Evolutionary conservation across 1,284 basidiomycete genomes (phyloP).

Genomic region (Stygiomarasmius scandens): DNA sequence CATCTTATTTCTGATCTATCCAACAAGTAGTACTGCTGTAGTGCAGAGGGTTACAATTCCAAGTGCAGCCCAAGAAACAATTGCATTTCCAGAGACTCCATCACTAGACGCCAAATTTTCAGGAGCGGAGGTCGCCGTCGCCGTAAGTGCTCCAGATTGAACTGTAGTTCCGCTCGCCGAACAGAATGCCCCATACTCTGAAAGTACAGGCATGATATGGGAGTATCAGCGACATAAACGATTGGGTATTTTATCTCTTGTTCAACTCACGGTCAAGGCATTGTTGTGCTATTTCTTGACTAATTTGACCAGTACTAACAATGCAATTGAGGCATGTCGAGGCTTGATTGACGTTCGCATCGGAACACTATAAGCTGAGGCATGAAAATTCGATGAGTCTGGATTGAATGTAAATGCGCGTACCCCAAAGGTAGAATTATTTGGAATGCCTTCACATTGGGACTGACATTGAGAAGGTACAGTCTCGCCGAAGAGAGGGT

Average conservation of each 20-base stretch:
- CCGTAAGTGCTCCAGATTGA: neutral
- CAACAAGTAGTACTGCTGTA: neutral
- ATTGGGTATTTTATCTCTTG: too few relatives aligned
- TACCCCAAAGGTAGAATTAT: neutral
- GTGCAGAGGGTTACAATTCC: neutral
- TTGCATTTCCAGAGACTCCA: neutral
- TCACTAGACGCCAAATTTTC: conserved; percentile 18
- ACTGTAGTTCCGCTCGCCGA: neutral
- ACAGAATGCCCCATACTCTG: neutral
- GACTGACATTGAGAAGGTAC: neutral
- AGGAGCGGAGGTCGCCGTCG: conserved; percentile 15
- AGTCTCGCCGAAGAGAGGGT: neutral
- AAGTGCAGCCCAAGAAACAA: neutral
- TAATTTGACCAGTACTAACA: neutral
- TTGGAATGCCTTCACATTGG: neutral
- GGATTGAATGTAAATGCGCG: neutral
- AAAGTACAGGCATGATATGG: too few relatives aligned
- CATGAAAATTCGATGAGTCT: neutral
- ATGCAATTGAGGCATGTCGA: neutral
- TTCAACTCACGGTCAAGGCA: neutral
- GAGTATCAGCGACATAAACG: too few relatives aligned
- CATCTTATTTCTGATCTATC: too few relatives aligned
- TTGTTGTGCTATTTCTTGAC: neutral
- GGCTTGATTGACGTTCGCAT: neutral
- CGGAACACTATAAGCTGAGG: neutral